These are phyloP conservation scores for Hermanozyma aechmeae DNA, from an alignment of 805 yeast genomes.

Conservation along the genomic window DNA sequence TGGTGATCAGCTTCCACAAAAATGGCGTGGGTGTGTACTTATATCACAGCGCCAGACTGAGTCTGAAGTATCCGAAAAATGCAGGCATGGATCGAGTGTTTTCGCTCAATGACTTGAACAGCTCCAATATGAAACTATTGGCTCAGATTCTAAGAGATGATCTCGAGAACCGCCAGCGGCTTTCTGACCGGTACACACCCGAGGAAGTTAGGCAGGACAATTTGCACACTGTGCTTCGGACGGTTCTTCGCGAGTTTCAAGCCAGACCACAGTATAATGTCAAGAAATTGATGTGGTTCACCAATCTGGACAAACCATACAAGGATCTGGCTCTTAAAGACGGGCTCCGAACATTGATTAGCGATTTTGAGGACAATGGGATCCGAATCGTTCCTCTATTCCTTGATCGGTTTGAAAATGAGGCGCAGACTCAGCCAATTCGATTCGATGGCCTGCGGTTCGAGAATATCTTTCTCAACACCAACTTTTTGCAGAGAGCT, in stretches of 20 bases:
- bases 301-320: conserved; percentile 67
- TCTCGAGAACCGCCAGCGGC: conserved; percentile 6
- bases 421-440: conserved; percentile 9
- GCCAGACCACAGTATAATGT: conserved; percentile 38
- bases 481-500: conserved; percentile 27
- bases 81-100: conserved; percentile 42
- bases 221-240: conserved; percentile 35
- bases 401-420: conserved; percentile 16
- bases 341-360: conserved; percentile 45
- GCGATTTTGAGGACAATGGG: conserved; percentile 47
- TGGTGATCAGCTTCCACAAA: conserved; percentile 54
- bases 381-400: conserved; percentile 60
- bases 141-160: conserved; percentile 42
- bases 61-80: conserved; percentile 14
- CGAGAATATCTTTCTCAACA: conserved; percentile 48
- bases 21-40: conserved; percentile 72
- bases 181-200: conserved; percentile 6
- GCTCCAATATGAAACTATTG: conserved; percentile 46
- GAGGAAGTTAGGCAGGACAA: conserved; percentile 11
- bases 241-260: conserved; percentile 47
- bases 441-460: conserved; percentile 35
- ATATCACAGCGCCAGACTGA: conserved; percentile 36
- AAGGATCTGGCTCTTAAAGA: conserved; percentile 33
- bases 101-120: conserved; percentile 45
- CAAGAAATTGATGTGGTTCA: conserved; percentile 59